Conservation (phyloP, 345 rosid species). For the Citrus medica region DNA sequence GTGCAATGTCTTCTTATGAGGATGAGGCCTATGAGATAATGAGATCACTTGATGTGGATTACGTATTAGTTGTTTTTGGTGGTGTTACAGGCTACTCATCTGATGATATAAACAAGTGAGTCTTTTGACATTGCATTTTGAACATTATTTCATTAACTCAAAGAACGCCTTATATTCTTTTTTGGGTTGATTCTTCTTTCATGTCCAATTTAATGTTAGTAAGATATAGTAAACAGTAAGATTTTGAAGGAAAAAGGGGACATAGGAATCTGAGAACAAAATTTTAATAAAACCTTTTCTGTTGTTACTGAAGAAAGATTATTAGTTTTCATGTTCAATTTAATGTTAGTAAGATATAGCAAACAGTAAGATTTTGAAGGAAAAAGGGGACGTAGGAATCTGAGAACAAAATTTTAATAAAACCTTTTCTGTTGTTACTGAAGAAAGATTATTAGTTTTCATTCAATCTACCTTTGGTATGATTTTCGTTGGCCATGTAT, state of each 20-base stretch:
- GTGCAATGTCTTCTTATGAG: conserved; percentile 98
- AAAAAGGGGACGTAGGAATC: neutral
- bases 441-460: neutral
- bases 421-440: neutral
- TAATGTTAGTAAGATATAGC: neutral
- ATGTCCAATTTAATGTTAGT: neutral
- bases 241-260: neutral
- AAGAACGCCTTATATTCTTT: neutral
- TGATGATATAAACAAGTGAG: conserved; percentile 99
- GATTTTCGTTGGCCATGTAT: neutral
- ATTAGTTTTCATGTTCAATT: neutral
- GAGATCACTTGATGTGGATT: conserved; percentile 93
- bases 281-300: neutral
- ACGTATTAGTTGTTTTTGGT: conserved; percentile 95
- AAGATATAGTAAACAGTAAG: neutral
- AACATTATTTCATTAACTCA: neutral
- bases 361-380: neutral
- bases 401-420: neutral
- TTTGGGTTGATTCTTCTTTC: neutral
- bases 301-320: neutral
- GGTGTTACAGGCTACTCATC: conserved; percentile 99
- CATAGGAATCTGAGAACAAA: neutral
- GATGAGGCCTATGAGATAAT: conserved; percentile 95
- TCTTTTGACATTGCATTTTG: neutral
- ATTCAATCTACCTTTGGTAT: neutral